These are phyloP conservation scores for Elaeis oleifera DNA, from an alignment of 202 grass and related monocot genomes.

Conservation along the genomic window DNA sequence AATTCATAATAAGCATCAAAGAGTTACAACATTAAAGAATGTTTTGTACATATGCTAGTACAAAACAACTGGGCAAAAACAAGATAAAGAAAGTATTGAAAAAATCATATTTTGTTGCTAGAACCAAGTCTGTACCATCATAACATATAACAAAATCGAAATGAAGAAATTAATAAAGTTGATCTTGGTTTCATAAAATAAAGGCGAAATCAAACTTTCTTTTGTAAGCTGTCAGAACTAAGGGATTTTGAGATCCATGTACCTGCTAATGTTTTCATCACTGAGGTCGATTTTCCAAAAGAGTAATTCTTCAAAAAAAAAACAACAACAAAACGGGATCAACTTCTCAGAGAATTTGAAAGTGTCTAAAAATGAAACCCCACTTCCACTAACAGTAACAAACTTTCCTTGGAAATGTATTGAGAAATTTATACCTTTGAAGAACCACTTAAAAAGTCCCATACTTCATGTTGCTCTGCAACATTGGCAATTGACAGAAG, in stretches of 20 bases:
- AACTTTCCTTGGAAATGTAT: neutral
- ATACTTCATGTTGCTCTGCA: conserved; percentile 95
- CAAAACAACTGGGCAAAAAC: no score
- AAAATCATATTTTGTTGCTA: no score
- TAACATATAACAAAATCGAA: no score
- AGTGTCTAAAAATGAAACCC: conserved; percentile 5
- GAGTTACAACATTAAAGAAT: no score
- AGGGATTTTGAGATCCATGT: conserved; percentile 6
- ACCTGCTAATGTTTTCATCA: conserved; percentile 98
- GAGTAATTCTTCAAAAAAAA: conserved; percentile 77
- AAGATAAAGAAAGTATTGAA: no score
- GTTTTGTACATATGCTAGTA: no score
- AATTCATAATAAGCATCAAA: no score
- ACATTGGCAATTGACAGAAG: conserved; percentile 89
- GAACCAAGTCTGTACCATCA: no score
- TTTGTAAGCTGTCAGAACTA: neutral
- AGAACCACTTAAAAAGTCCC: conserved; percentile 85
- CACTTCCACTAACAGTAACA: conserved; percentile 1
- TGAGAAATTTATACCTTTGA: conserved; percentile 54
- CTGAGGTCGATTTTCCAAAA: conserved; percentile 86
- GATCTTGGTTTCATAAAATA: no score
- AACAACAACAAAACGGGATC: conserved; percentile 24
- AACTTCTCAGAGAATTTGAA: conserved; percentile 22
- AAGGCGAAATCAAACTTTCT: no score
- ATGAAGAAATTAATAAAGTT: no score